Evolutionary conservation across 257 asterid species (phyloP), one percentile per base, ranked within the genome.

Genomic region (Thymus quinquecostatus): DNA sequence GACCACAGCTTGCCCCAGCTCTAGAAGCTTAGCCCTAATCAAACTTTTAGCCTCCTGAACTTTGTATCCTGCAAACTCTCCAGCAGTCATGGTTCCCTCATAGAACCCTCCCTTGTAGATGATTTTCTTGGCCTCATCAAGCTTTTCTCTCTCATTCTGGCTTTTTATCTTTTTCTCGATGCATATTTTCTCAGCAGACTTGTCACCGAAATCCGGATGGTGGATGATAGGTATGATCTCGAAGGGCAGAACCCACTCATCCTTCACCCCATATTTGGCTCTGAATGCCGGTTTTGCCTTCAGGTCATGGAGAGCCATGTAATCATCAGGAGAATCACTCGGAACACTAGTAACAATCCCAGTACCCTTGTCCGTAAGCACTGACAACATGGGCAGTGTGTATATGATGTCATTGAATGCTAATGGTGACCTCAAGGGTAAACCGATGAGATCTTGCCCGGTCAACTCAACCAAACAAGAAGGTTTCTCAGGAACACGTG

Each of bases 301-400:
- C 82, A 94, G 79, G 76, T 89, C 96, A 60, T 86, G 97, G 38
- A 91, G 92, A 32, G 95, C 97, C 89, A 87, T 89, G 75, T 88
- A 94, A 72, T 94, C 99, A 70, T 91, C 97, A 0, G 98, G 98
- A 30, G 97, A 89, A 72, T 89, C 99, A 79, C 99, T 94, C 1
- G 99, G 99, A 49, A 94, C 99, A 56, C 99, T 94, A 28, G 97
- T 94, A 32, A 94, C 97, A 50, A 94, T 84, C 36, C 99, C 99
- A 66, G 97, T 89, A 75, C 99, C 99, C 85, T 91, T 94, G 56
- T 94, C 98, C 8, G 97, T 86, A 68, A 91, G 89, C 79, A 91
- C 98, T 1, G 99, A 89, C 41, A 84, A 59, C 97, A 94, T 91
- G 21, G 99, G 99, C 34, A 94, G 83, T 50, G 97, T 86, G 75